phyloP scores from a whole-genome alignment of 1,284 basidiomycete genomes.

The Spongiforma sp. region DNA sequence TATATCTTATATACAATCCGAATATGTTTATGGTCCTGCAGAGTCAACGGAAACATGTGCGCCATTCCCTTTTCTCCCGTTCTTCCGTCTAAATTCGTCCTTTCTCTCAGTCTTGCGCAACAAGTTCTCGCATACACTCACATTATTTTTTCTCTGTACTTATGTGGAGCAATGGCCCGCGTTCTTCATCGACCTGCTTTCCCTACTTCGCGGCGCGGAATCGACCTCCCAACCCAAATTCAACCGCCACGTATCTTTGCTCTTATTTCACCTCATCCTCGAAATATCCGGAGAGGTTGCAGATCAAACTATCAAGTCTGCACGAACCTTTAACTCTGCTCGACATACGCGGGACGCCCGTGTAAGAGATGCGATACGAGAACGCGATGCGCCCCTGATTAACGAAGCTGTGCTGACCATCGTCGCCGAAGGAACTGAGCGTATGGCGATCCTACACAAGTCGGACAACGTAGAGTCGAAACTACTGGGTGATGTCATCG shows the following conservation, averaged over 20 bases:
- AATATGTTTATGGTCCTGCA: slow-evolving; percentile 79
- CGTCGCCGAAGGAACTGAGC: slow-evolving; percentile 75
- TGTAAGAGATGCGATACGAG: slow-evolving; percentile 89
- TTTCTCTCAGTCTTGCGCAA: slow-evolving; percentile 81
- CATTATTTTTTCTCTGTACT: slow-evolving; percentile 91
- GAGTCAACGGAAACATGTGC: slow-evolving; percentile 77
- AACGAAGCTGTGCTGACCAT: slow-evolving; percentile 90
- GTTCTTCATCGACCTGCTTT: slow-evolving; percentile 82
- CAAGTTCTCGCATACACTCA: slow-evolving; percentile 98
- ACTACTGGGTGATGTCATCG: slow-evolving; percentile 68
- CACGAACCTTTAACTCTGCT: slow-evolving; percentile 69
- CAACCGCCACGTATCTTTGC: slow-evolving; percentile 82
- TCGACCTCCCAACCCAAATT: slow-evolving; percentile 60
- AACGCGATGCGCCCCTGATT: slow-evolving; percentile 86
- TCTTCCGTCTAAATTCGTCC: slow-evolving; percentile 13
- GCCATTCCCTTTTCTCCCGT: slow-evolving; percentile 35
- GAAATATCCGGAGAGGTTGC: slow-evolving; percentile 94
- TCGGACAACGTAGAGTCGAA: slow-evolving; percentile 46
- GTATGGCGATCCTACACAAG: slow-evolving; percentile 60
- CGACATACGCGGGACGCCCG: slow-evolving; percentile 82
- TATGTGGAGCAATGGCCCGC: slow-evolving; percentile 86
- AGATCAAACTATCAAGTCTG: slow-evolving; percentile 88
- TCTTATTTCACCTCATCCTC: slow-evolving; percentile 87
- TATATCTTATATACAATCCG: slow-evolving; percentile 76
- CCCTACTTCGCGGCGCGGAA: slow-evolving; percentile 68